Conservation (phyloP, 805 yeast species). For the Ascoidea rubescens region DNA sequence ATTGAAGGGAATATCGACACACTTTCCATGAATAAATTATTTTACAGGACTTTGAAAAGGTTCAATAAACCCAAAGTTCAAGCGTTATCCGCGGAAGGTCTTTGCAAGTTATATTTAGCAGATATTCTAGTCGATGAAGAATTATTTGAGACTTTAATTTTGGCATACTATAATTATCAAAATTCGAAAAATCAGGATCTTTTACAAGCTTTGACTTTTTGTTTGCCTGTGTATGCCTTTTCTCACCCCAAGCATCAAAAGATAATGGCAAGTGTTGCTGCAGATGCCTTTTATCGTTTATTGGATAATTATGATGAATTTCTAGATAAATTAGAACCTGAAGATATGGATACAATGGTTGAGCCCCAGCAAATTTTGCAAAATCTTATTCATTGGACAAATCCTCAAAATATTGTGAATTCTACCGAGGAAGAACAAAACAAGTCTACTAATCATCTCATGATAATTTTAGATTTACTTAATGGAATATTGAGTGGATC, state of each 20-base stretch:
- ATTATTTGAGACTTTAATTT: constrained; percentile 52
- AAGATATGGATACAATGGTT: constrained; percentile 18
- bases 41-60: constrained; percentile 49
- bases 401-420: constrained; percentile 53
- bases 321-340: constrained; percentile 23
- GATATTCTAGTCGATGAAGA: constrained; percentile 62
- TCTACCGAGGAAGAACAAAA: constrained; percentile 25
- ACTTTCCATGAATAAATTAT: constrained; percentile 50
- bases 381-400: constrained; percentile 76
- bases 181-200: constrained; percentile 50
- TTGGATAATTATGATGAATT: constrained; percentile 26
- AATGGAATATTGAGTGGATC: constrained; percentile 29
- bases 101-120: constrained; percentile 69
- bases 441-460: constrained; percentile 37
- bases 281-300: constrained; percentile 51
- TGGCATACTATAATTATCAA: constrained; percentile 63
- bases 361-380: constrained; percentile 44
- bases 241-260: constrained; percentile 63
- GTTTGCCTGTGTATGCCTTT: constrained; percentile 78
- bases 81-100: constrained; percentile 72
- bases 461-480: constrained; percentile 40
- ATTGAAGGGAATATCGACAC: constrained; percentile 49
- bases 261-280: constrained; percentile 45
- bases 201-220: constrained; percentile 70
- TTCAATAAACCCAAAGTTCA: constrained; percentile 51